Base-by-base conservation (phyloP, 2,329 filamentous ascomycete species). In the Diaporthe sp. region DNA sequence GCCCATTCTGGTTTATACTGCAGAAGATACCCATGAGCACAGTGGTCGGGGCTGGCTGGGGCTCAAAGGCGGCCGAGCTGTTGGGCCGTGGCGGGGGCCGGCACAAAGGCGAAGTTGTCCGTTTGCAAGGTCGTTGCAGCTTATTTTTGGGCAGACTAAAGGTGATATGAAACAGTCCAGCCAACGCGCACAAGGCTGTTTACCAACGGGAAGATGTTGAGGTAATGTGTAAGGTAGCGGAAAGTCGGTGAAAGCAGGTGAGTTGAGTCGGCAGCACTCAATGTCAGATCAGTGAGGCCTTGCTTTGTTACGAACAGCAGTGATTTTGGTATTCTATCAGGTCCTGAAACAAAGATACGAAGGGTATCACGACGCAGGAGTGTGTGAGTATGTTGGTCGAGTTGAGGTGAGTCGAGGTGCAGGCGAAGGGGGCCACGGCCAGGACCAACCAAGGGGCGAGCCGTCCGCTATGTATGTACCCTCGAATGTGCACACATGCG, bases 1-100 rank as follows among this genome's bases (percentile, higher is more conserved):
- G 31, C 73, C 61, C 75, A 75, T 76, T 39, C 25, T 76, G 53
- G 34, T 55, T 75, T 74, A 76, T 75, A 28, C 31, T 42, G 59
- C 68, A 73, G 19, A n/a, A 46, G 49, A 44, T 46, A n/a, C 71
- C 71, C 71, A 73, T 73, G 37, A 19, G 58, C 49, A 59, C 58
- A 44, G 46, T 19, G 34, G 44, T 28, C 46, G 39, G 39, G 42
- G 31, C 8, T 17, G 55, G 55, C 4, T 72, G 49, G n/a, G 31
- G 44, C 39, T 62, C n/a, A 17, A 73, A 53, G 37, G 58, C 71
- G n/a, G 51, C 46, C 37, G 44, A 49, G 34, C 51, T 44, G 58
- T 31, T 34, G 57, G 70, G 57, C 59, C 70, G 58, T 25, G 58
- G 44, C 28, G 55, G 55, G 44, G 31, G 19, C 51, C 10, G 68